Base-by-base conservation (phyloP, 2,329 filamentous ascomycete genomes). In the Stemphylium beticola region DNA sequence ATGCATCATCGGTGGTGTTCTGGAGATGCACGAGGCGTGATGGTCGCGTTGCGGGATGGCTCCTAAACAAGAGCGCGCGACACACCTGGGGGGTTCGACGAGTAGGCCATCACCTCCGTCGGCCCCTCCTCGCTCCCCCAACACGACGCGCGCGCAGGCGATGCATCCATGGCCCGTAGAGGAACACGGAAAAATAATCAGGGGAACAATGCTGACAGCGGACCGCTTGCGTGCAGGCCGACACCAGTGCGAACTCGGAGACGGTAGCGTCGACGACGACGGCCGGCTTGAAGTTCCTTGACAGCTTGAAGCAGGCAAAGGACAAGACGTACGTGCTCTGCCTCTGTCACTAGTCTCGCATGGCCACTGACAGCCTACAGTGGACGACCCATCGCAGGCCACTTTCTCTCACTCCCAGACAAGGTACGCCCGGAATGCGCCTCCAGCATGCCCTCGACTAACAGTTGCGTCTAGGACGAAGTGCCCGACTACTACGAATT, bases 401-500 rank as follows among this genome's bases (percentile, higher is more conserved):
- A 87, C 67, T 96, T 96, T 73, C 86, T 93, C 68, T 82, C 83
- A 18, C 84, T 96, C 14, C 86, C 89, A 18, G 83, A 86, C 49
- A 77, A 72, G 73, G 79, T 82, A 76, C 57, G 74, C 65, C 36
- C 50, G 36, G 52, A 26, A n/a, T 31, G 49, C 50, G 38, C 51
- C 55, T 46, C 53, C 56, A 34, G 39, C 52, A 22, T 42, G 34
- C 18, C 37, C 38, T 48, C 49, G 50, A 46, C 60, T 69, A 60
- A 74, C 58, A 18, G 38, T 17, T 48, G 40, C 53, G 45, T 41
- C 32, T 79, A 83, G 73, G 79, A 84, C 56, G 79, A 81, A 59
- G 84, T 90, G 63, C 83, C 87, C 38, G 87, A 90, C 17, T 96
- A 96, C 76, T 96, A 93, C 76, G 82, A 87, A 66, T 82, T 84